Percentiles rank a stretch among this genome's conserved stretches.
Evolutionary conservation across 768 basidiomycete species (phyloP).

Genomic region (Psilocybe subaeruginosa): DNA sequence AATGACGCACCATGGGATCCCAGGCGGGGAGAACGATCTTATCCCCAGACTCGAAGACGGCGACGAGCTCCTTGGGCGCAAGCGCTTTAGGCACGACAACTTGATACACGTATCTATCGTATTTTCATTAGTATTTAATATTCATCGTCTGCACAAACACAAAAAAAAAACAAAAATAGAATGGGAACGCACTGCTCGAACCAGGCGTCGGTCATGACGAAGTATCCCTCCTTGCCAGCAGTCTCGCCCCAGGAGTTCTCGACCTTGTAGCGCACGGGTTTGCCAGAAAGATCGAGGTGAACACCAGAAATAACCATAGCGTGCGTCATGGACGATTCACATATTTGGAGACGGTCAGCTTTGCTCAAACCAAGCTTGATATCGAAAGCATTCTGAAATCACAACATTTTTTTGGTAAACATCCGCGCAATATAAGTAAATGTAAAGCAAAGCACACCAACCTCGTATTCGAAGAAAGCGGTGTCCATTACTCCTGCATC

Average conservation of each 20-base stretch:
- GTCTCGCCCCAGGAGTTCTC: constrained; percentile 94
- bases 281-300: constrained; percentile 75
- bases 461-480: constrained; percentile 82
- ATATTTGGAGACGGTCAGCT: constrained; percentile 79
- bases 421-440: not conserved
- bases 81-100: constrained; percentile 84
- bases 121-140: not conserved
- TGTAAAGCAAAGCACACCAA: constrained; percentile 25
- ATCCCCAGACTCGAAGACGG: constrained; percentile 74
- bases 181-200: constrained; percentile 74
- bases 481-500: constrained; percentile 85
- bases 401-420: not conserved
- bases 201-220: constrained; percentile 92
- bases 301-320: constrained; percentile 95
- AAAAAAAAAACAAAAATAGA: not conserved
- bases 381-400: constrained; percentile 73
- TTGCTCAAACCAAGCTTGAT: constrained; percentile 82
- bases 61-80: constrained; percentile 80
- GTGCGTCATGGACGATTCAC: constrained; percentile 93
- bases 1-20: constrained; percentile 80
- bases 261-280: constrained; percentile 90
- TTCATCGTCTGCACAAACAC: not conserved
- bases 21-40: constrained; percentile 78
- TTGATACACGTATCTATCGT: constrained; percentile 83
- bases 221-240: constrained; percentile 83